These are phyloP conservation scores for Leccinum rimulosum DNA, from an alignment of 768 basidiomycete species.

Conservation along the genomic window DNA sequence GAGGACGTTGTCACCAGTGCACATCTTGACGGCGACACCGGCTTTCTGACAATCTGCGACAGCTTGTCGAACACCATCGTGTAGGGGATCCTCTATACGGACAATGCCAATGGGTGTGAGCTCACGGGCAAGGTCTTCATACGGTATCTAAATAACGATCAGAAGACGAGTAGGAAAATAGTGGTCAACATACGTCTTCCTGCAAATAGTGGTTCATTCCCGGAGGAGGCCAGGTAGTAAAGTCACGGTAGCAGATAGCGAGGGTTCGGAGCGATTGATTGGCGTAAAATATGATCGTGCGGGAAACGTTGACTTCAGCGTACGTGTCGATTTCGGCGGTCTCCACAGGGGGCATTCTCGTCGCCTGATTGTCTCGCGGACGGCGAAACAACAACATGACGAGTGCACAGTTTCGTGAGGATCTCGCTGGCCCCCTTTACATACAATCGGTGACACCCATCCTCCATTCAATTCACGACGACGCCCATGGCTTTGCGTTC, in stretches of 20 bases:
- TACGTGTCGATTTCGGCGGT: slow-evolving; percentile 61
- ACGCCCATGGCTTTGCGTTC: slow-evolving; percentile 95
- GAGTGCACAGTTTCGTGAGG: slow-evolving; percentile 69
- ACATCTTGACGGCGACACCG: slow-evolving; percentile 96
- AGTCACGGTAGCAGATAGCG: slow-evolving; percentile 87
- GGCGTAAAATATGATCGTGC: slow-evolving; percentile 92
- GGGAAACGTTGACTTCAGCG: slow-evolving; percentile 63
- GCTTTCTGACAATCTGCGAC: slow-evolving; percentile 85
- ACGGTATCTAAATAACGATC: slow-evolving; percentile 52
- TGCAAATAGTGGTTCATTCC: slow-evolving; percentile 39
- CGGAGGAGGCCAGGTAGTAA: slow-evolving; percentile 87
- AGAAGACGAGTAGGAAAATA: slow-evolving; percentile 1
- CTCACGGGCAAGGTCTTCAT: slow-evolving; percentile 63
- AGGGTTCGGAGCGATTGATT: slow-evolving; percentile 95
- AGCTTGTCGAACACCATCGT: slow-evolving; percentile 84
- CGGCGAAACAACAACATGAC: slow-evolving; percentile 65
- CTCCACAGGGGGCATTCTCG: slow-evolving; percentile 42
- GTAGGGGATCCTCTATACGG: slow-evolving; percentile 96
- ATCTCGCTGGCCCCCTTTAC: slow-evolving; percentile 96
- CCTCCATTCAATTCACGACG: slow-evolving; percentile 59
- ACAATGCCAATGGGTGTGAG: slow-evolving; percentile 86
- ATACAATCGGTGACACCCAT: slow-evolving; percentile 64
- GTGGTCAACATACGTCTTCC: slow-evolving; percentile 49
- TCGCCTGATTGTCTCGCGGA: slow-evolving; percentile 17
- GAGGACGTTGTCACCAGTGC: slow-evolving; percentile 95